Percentiles rank a stretch among this genome's conserved stretches.
Evolutionary conservation across 2,329 filamentous ascomycete species (phyloP).

Genomic region (Trichophyton equinum): DNA sequence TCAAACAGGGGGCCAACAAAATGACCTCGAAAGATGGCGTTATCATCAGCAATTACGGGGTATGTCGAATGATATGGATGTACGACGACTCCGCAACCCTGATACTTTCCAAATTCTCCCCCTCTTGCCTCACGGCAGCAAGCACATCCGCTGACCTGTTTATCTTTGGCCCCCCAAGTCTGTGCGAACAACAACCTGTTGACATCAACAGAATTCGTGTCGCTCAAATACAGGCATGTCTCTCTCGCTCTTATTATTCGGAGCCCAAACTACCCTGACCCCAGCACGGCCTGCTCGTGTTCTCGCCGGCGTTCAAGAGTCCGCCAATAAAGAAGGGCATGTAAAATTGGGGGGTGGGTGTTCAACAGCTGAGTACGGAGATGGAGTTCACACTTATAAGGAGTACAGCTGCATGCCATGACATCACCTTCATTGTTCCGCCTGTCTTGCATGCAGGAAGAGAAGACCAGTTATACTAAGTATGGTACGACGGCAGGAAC

Average conservation of each 20-base stretch:
- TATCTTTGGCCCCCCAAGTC: not conserved
- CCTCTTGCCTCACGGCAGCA: not conserved
- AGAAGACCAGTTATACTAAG: not conserved
- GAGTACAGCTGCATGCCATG: not conserved
- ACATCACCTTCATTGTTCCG: not conserved
- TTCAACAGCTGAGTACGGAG: not conserved
- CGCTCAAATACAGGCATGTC: not conserved
- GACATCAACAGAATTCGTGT: not conserved
- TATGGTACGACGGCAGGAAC: not conserved
- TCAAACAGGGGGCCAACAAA: not conserved
- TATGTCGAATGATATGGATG: no score
- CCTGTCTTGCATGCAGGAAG: not conserved
- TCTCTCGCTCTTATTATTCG: not conserved
- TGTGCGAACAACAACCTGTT: not conserved
- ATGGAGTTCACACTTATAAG: not conserved
- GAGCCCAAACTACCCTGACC: not conserved
- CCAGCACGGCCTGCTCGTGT: not conserved
- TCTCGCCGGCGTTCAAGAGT: not conserved
- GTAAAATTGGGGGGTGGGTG: not conserved
- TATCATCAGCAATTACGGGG: not conserved
- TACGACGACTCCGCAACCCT: not conserved
- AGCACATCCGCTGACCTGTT: not conserved
- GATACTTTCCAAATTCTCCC: not conserved
- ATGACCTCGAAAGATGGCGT: not conserved
- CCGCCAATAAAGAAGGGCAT: not conserved